Evolutionary conservation across 2,329 filamentous ascomycete genomes (phyloP), one percentile per base, ranked within the genome.

Genomic region (Lecanicillium sp.): DNA sequence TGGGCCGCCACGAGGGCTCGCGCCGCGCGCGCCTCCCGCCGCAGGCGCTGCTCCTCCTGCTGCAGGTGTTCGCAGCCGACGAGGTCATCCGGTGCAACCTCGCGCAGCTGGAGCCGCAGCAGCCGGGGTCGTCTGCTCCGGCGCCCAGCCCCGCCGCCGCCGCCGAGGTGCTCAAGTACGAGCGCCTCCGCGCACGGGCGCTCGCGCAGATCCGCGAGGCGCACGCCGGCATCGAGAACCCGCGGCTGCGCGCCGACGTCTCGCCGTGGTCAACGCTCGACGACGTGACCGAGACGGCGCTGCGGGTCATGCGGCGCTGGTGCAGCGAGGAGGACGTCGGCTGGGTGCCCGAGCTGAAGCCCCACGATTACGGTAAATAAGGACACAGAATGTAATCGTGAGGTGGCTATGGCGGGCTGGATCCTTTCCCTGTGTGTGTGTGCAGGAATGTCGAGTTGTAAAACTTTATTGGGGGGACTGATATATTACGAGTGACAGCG

Each of bases 11-110:
- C 20, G 60, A 59, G 41, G 54, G 54, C 52, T 10, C 58, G 51
- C 40, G 57, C 56, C 49, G 60, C 64, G 8, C n/a, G n/a, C 65
- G 64, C 41, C 64, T 63, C 5, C 62, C 75, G 1, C 60, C 75
- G 5, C 64, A 64, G 37, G 66, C 67, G 8, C 59, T 77, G 15
- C 58, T 70, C 2, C 56, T 68, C 36, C 67, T 75, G 53, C 62
- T 78, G 30, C 66, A 74, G 43, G 68, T 65, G 12, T 55, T 72
- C 7, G 64, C 69, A 38, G 58, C 71, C 26, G 74, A 76, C 50
- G 69, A 77, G 56, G 57, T 72, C n/a, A 59, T 70, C 30, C 64
- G 64, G 50, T 66, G 63, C 27, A 68, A 65, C 39, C 37, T 54
- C 8, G 58, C 54, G 17, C 38, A 55, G 51, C 26, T 61, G 62